These are phyloP conservation scores for Populus euphratica DNA, from an alignment of 345 rosid genomes.

Conservation along the genomic window DNA sequence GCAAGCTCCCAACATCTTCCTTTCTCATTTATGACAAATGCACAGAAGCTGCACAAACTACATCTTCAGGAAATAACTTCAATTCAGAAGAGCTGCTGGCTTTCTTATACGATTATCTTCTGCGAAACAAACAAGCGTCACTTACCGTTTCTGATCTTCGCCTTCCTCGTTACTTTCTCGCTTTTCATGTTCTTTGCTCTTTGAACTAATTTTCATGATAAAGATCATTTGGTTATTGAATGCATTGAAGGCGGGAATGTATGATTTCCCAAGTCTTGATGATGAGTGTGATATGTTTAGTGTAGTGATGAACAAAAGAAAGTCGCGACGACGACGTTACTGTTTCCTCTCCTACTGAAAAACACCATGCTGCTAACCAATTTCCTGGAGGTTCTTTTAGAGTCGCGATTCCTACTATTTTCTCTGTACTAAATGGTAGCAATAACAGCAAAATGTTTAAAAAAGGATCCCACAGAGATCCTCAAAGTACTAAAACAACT, in stretches of 20 bases:
- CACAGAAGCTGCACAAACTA: conserved; percentile 56
- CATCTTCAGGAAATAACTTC: conserved; percentile 79
- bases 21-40: conserved; percentile 52
- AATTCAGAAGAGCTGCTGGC: conserved; percentile 76
- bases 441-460: conserved; percentile 20
- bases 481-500: background rate
- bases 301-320: conserved; percentile 45
- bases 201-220: background rate
- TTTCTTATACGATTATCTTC: conserved; percentile 61
- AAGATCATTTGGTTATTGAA: no score
- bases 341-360: conserved; percentile 80
- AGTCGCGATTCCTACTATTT: conserved; percentile 74
- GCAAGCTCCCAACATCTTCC: conserved; percentile 62
- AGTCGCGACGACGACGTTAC: conserved; percentile 31
- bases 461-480: background rate
- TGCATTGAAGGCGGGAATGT: no score
- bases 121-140: conserved; percentile 54
- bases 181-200: background rate
- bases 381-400: conserved; percentile 59
- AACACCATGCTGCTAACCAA: conserved; percentile 64
- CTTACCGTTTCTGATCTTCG: conserved; percentile 38
- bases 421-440: conserved; percentile 73
- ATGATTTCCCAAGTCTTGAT: background rate
- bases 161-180: conserved; percentile 21
- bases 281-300: background rate